A percentile compares a stretch with the other conserved stretches of the same genome.
Evolutionary conservation across 148 eudicot species (phyloP).

Genomic region (Agrostemma githago): DNA sequence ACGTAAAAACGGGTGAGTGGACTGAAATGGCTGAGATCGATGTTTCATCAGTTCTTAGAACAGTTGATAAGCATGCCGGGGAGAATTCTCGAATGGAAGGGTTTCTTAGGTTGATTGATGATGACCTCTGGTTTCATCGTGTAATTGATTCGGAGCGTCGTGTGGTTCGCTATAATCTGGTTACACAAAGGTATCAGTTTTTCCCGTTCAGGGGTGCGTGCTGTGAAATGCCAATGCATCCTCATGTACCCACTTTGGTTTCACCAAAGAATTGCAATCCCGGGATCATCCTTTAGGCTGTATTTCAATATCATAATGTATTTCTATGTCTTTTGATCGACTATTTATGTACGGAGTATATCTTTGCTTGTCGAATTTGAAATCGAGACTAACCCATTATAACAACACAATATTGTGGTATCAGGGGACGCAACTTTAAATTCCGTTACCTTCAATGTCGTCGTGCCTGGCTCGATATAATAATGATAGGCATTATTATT

Average conservation of each 20-base stretch:
- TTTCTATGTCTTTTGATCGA: no score
- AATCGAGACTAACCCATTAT: no score
- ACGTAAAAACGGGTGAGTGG: conserved; percentile 15
- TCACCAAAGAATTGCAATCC: no score
- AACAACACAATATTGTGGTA: no score
- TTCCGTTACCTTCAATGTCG: no score
- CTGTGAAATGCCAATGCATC: background rate
- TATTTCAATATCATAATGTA: no score
- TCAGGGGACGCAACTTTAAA: no score
- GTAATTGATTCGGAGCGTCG: background rate
- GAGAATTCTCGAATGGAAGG: background rate
- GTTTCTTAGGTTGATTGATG: background rate
- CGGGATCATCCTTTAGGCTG: background rate
- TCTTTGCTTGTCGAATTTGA: no score
- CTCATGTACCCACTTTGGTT: conserved; percentile 12
- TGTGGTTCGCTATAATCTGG: background rate
- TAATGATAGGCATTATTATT: no score
- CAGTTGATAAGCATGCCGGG: no score
- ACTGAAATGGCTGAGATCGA: conserved; percentile 3
- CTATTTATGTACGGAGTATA: no score
- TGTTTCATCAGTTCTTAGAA: background rate
- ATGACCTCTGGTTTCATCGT: background rate
- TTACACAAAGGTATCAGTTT: background rate
- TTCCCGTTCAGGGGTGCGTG: background rate
- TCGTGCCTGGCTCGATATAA: no score